phyloP scores from a whole-genome alignment of 768 basidiomycete species.

The Mycena epipterygia region DNA sequence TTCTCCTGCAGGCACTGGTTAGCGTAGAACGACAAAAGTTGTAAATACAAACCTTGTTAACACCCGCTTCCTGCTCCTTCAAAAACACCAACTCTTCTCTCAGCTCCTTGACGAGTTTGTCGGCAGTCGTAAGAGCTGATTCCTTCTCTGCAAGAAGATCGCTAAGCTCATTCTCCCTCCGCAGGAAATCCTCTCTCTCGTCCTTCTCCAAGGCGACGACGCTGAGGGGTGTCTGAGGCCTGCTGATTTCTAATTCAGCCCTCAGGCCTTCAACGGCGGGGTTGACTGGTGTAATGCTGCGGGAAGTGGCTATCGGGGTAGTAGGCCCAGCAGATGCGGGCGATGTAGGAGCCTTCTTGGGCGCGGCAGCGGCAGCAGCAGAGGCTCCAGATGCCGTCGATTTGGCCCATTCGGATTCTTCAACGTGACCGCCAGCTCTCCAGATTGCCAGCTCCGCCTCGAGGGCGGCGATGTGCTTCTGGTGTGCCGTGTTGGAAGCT shows the following conservation, averaged over 20 bases:
- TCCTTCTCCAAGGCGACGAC: slow-evolving; percentile 92
- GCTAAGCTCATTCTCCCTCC: slow-evolving; percentile 95
- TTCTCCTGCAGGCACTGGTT: slow-evolving; percentile 74
- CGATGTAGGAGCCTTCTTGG: slow-evolving; percentile 77
- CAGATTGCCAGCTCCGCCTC: slow-evolving; percentile 94
- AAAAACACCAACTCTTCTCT: slow-evolving; percentile 91
- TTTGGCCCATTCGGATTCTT: slow-evolving; percentile 83
- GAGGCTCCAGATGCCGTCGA: slow-evolving; percentile 61
- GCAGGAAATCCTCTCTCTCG: slow-evolving; percentile 97
- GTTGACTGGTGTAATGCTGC: slow-evolving; percentile 81
- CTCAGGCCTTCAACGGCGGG: slow-evolving; percentile 80
- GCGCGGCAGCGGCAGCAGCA: slow-evolving; percentile 62
- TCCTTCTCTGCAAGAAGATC: slow-evolving; percentile 95
- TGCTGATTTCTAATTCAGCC: slow-evolving; percentile 75
- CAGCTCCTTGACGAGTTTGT: slow-evolving; percentile 90
- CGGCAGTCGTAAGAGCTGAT: slow-evolving; percentile 80
- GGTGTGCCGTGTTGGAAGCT: slow-evolving; percentile 83
- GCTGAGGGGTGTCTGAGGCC: slow-evolving; percentile 94
- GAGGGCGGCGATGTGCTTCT: slow-evolving; percentile 89
- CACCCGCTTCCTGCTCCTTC: slow-evolving; percentile 88
- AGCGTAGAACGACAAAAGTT: not conserved
- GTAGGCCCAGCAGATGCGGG: slow-evolving; percentile 69
- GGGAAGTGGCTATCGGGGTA: slow-evolving; percentile 53
- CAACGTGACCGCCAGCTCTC: slow-evolving; percentile 89
- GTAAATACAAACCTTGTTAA: slow-evolving; percentile 71